These are phyloP conservation scores for Trichoderma sp. DNA, from an alignment of 2,329 filamentous ascomycete species.

Conservation along the genomic window DNA sequence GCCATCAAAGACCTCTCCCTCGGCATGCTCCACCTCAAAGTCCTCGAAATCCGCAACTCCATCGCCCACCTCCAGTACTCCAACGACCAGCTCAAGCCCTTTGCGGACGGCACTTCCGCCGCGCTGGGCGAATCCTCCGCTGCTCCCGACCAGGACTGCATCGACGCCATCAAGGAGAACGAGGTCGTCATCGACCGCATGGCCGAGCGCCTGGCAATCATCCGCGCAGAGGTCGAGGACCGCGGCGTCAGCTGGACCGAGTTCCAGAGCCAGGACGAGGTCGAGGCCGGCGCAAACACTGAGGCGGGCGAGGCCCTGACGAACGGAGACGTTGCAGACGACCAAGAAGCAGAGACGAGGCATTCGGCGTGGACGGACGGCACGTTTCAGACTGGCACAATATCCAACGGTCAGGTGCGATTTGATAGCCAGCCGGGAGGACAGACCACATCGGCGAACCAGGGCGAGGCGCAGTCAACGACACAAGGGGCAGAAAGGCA, in stretches of 20 bases:
- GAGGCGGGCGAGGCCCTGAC: constrained; percentile 20
- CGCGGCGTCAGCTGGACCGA: constrained; percentile 57
- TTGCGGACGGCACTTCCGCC: constrained; percentile 51
- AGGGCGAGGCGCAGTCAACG: constrained; percentile 60
- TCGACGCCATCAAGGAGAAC: constrained; percentile 73
- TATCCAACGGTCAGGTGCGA: constrained; percentile 50
- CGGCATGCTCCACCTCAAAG: constrained; percentile 68
- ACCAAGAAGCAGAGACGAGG: constrained; percentile 7
- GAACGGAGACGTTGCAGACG: background rate
- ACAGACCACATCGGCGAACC: constrained; percentile 43
- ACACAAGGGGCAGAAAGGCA: constrained; percentile 55
- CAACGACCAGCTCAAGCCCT: constrained; percentile 70
- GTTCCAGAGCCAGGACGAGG: constrained; percentile 50
- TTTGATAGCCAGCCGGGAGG: constrained; percentile 37
- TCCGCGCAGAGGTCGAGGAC: constrained; percentile 62
- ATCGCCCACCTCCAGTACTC: constrained; percentile 72
- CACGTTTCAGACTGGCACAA: constrained; percentile 60
- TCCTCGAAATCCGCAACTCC: constrained; percentile 72
- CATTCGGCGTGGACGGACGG: constrained; percentile 59
- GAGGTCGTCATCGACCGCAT: constrained; percentile 66
- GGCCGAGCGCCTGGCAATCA: constrained; percentile 61
- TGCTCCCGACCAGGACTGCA: constrained; percentile 64
- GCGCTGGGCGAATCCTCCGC: constrained; percentile 28
- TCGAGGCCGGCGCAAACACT: constrained; percentile 25
- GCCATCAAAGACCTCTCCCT: constrained; percentile 67